Conservation (phyloP, 2,329 filamentous ascomycete genomes). For the Ophiocordyceps camponoti-saundersi region DNA sequence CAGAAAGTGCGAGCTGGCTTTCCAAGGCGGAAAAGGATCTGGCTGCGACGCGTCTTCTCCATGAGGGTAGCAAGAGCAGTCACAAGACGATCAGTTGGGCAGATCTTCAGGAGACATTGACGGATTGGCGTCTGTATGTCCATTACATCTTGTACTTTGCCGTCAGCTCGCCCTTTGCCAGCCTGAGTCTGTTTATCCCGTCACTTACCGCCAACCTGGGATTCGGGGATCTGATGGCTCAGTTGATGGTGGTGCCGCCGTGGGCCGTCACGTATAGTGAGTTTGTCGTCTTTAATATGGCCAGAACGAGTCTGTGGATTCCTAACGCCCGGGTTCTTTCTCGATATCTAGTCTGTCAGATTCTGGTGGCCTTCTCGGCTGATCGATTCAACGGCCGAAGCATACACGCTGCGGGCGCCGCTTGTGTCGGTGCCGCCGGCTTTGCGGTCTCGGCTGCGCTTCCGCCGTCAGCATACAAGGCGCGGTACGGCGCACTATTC, state of each 20-base stretch:
- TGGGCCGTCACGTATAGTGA: conserved; percentile 41
- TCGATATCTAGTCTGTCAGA: conserved; percentile 17
- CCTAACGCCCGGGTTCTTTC: not conserved
- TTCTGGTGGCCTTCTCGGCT: conserved; percentile 37
- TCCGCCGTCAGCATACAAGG: conserved; percentile 37
- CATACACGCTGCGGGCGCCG: conserved; percentile 23
- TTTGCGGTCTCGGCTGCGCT: conserved; percentile 47
- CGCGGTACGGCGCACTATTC: conserved; percentile 54
- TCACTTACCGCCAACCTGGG: conserved; percentile 38
- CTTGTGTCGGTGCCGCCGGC: conserved; percentile 25
- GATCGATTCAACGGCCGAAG: conserved; percentile 42
- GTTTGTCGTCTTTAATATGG: not conserved
- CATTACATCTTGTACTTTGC: conserved; percentile 45
- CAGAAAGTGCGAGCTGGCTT: conserved; percentile 47
- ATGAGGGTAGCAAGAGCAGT: conserved; percentile 34
- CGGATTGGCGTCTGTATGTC: conserved; percentile 51
- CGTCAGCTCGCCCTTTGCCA: conserved; percentile 37
- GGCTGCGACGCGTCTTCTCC: conserved; percentile 22
- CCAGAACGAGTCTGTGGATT: not conserved
- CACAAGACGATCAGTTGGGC: conserved; percentile 46
- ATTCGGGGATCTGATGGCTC: conserved; percentile 34
- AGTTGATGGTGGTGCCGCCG: conserved; percentile 50
- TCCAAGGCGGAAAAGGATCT: conserved; percentile 41
- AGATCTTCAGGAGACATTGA: conserved; percentile 53
- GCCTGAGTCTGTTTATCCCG: conserved; percentile 44